Evolutionary conservation across 805 yeast genomes (phyloP).

Genomic region (Cyberlindnera mrakii): DNA sequence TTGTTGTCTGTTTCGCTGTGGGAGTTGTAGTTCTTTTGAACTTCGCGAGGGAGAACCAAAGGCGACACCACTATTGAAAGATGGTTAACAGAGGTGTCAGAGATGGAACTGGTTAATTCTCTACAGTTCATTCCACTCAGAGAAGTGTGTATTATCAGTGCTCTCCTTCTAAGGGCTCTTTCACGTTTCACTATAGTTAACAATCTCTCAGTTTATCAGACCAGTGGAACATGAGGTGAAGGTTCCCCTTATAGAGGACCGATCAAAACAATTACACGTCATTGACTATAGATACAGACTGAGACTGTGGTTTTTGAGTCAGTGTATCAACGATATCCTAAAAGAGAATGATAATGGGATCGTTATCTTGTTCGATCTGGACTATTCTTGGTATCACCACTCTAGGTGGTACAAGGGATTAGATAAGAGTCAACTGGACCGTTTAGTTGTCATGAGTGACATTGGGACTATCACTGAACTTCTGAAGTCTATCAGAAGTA

Average conservation of each 20-base stretch:
- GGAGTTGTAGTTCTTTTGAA: no score
- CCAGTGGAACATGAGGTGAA: background rate
- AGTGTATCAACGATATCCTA: background rate
- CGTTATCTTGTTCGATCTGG: constrained; percentile 7
- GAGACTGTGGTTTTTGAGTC: background rate
- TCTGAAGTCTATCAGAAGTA: background rate
- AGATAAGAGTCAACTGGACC: background rate
- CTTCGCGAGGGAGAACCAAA: no score
- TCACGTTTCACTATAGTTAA: background rate
- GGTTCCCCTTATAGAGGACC: background rate
- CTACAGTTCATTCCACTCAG: constrained; percentile 1
- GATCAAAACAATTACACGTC: background rate
- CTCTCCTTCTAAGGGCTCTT: background rate
- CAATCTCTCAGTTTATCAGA: constrained; percentile 1
- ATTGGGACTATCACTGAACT: background rate
- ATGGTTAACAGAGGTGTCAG: background rate
- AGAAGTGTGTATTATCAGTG: background rate
- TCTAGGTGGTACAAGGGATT: background rate
- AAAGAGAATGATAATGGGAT: background rate
- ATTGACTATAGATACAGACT: background rate
- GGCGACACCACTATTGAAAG: no score
- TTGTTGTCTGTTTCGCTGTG: background rate
- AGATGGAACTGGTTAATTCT: background rate
- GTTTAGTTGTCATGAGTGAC: background rate
- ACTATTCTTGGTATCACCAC: constrained; percentile 5